Evolutionary conservation across 192 early-diverging fungal genomes (phyloP), one percentile per base, ranked within the genome.

Genomic region (Dissophora ornata): DNA sequence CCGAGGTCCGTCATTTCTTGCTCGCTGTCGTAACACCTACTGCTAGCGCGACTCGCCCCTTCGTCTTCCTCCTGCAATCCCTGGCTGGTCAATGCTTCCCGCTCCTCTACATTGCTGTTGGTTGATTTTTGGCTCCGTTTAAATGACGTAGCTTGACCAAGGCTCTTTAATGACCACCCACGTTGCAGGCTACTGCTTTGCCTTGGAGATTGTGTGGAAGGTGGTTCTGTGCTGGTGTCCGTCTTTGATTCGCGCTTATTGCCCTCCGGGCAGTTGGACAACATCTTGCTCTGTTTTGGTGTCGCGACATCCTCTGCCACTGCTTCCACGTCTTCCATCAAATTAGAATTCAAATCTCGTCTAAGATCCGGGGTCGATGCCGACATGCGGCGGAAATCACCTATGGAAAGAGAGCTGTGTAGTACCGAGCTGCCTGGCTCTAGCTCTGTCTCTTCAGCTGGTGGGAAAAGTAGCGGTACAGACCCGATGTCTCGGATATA

Each of bases 401-500:
- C 48, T 8, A 40, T 36, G 12, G n/a, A 40, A 15, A 8, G 3
- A 4, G 44, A 40, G 1, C 9, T 19, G 24, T 19, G 29, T 5
- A 40, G 16, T 15, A 48, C 3, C 15, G 64, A 47, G 24, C 24
- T 32, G 42, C 21, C 44, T 40, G 29, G 16, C 1, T 56, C 45
- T 24, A 36, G 11, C 5, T 24, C 13, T 12, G 12, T 18, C 6
- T 66, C 48, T 15, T 42, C 47, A 30, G 24, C 18, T 3, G 54
- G 16, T 0, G 56, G 19, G 19, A 48, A 6, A 6, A 15, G 40
- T 19, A 30, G 18, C 15, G 71, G 49, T 29, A 42, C 22, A 16
- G 64, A 67, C 49, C 73, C 65, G 22, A 77, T 61, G 46, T 77
- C 73, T 3, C 65, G 73, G 19, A 77, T 77, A 42, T 48, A 67